phyloP scores from a whole-genome alignment of 2,329 filamentous ascomycete species.

The Furcasterigmium furcatum region DNA sequence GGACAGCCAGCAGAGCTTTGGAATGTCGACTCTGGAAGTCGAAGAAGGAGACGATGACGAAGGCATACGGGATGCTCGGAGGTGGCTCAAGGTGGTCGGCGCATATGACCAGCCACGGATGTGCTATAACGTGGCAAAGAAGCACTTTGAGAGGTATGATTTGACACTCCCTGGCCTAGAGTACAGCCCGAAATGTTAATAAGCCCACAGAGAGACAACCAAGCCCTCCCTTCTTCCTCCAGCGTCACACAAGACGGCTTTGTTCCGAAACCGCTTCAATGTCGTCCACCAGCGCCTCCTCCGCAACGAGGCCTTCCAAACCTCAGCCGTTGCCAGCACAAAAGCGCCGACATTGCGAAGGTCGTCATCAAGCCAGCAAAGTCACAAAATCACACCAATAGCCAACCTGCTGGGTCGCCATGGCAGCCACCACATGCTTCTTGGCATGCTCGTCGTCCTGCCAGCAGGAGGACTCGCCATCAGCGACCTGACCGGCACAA shows the following conservation, averaged over 20 bases:
- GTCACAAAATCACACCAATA: slow-evolving; percentile 87
- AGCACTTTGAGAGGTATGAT: slow-evolving; percentile 78
- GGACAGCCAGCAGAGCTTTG: slow-evolving; percentile 65
- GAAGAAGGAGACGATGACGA: slow-evolving; percentile 44
- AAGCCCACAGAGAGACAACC: slow-evolving; percentile 46
- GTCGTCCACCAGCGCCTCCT: slow-evolving; percentile 89
- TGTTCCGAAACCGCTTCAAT: slow-evolving; percentile 89
- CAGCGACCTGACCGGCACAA: slow-evolving; percentile 84
- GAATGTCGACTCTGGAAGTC: slow-evolving; percentile 49
- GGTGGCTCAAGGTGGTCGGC: slow-evolving; percentile 79
- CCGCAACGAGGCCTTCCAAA: slow-evolving; percentile 90
- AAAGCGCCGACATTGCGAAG: slow-evolving; percentile 51
- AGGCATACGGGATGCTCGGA: slow-evolving; percentile 60
- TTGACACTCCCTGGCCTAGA: neutral
- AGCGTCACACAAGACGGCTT: slow-evolving; percentile 75
- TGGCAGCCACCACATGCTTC: slow-evolving; percentile 78
- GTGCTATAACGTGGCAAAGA: slow-evolving; percentile 74
- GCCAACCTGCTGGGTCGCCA: slow-evolving; percentile 72
- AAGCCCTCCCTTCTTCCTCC: slow-evolving; percentile 72
- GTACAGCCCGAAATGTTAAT: slow-evolving; percentile 4
- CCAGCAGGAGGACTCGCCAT: slow-evolving; percentile 81
- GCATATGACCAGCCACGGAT: slow-evolving; percentile 84
- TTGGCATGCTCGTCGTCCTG: slow-evolving; percentile 77
- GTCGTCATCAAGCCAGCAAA: slow-evolving; percentile 61
- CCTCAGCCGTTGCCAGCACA: slow-evolving; percentile 67